phyloP scores from a whole-genome alignment of 306 rosid species.

The Cicer judaicum region DNA sequence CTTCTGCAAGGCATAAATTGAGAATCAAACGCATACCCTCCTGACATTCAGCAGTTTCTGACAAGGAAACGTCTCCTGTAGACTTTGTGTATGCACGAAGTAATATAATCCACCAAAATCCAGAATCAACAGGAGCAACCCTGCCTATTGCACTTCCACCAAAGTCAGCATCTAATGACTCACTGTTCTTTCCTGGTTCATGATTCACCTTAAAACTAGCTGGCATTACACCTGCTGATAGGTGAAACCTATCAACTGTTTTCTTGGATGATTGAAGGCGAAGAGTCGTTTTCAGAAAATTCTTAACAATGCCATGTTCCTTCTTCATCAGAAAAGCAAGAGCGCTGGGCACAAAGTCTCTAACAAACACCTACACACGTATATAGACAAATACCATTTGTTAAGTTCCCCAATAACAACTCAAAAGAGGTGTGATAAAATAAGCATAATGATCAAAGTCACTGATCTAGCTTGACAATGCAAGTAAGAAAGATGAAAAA shows the following conservation, averaged over 20 bases:
- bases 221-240: constrained; percentile 98
- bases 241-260: constrained; percentile 76
- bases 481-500: not conserved
- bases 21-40: constrained; percentile 92
- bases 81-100: constrained; percentile 92
- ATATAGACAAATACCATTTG: constrained; percentile 32
- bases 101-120: constrained; percentile 97
- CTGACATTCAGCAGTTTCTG: constrained; percentile 83
- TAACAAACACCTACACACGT: constrained; percentile 74
- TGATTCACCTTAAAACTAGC: constrained; percentile 92
- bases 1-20: constrained; percentile 83
- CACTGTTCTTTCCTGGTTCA: constrained; percentile 69
- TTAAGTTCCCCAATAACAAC: constrained; percentile 9
- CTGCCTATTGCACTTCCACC: constrained; percentile 97
- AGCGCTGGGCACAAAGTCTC: constrained; percentile 93
- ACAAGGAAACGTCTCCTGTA: constrained; percentile 85
- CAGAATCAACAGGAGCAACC: constrained; percentile 98
- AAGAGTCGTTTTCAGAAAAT: constrained; percentile 75
- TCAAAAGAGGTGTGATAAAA: constrained; percentile 15
- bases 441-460: constrained; percentile 2
- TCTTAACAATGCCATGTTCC: constrained; percentile 78
- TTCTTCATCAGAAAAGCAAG: constrained; percentile 84
- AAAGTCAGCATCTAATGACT: constrained; percentile 81
- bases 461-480: constrained; percentile 16
- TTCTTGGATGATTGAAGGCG: constrained; percentile 92